phyloP scores from a whole-genome alignment of 2,329 filamentous ascomycete species.

The Xylariaceae sp. region DNA sequence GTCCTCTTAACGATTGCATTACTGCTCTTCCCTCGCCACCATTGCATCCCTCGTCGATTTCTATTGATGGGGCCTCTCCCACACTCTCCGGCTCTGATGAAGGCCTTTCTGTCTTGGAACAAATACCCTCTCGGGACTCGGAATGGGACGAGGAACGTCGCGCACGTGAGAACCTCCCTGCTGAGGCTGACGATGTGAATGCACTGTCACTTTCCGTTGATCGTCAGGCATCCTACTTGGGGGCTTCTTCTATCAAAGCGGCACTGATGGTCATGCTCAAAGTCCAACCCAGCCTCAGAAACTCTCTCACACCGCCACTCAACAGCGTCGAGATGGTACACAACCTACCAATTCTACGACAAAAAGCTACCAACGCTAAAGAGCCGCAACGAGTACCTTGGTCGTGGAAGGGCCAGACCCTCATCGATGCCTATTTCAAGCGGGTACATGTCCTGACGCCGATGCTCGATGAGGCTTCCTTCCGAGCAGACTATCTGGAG shows the following conservation, averaged over 20 bases:
- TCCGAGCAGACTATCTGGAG: slow-evolving; percentile 61
- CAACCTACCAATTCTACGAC: slow-evolving; percentile 41
- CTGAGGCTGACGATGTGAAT: slow-evolving; percentile 67
- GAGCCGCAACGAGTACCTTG: slow-evolving; percentile 50
- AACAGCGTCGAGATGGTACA: slow-evolving; percentile 44
- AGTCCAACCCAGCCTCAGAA: slow-evolving; percentile 46
- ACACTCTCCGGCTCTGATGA: slow-evolving; percentile 48
- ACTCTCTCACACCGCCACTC: slow-evolving; percentile 43
- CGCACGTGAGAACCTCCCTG: slow-evolving; percentile 52
- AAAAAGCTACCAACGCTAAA: slow-evolving; percentile 41
- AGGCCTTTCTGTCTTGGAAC: slow-evolving; percentile 55
- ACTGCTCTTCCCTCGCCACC: slow-evolving; percentile 50
- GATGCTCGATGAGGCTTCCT: slow-evolving; percentile 68
- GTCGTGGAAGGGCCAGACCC: slow-evolving; percentile 62
- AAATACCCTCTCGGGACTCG: slow-evolving; percentile 61
- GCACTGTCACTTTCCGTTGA: slow-evolving; percentile 59
- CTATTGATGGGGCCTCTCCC: slow-evolving; percentile 46
- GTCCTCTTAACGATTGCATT: slow-evolving; percentile 38
- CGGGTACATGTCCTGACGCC: slow-evolving; percentile 69
- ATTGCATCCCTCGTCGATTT: slow-evolving; percentile 45
- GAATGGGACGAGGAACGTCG: slow-evolving; percentile 64
- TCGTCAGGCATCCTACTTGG: slow-evolving; percentile 62
- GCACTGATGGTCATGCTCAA: slow-evolving; percentile 68
- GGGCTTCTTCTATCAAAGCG: slow-evolving; percentile 71
- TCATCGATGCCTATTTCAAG: slow-evolving; percentile 74